Evolutionary conservation across 1,284 basidiomycete species (phyloP).

Genomic region (Ustilago cynodontis): DNA sequence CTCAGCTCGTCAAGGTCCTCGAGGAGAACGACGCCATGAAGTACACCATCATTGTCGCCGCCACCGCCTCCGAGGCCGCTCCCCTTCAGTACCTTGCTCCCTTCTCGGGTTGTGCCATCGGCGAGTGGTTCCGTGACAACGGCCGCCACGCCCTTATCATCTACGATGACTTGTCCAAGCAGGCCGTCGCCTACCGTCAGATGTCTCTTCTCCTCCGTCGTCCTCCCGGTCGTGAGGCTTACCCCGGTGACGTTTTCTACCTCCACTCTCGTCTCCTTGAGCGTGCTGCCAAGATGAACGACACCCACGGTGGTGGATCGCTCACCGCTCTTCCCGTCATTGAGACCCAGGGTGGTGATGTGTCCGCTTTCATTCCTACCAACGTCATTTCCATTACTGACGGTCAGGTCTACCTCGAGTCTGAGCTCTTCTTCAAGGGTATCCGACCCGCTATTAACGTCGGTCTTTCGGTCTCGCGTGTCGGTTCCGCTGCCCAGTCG

Average conservation of each 20-base stretch:
- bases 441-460: slow-evolving; percentile 99
- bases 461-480: slow-evolving; percentile 99
- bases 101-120: slow-evolving; percentile 99
- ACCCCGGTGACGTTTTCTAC: slow-evolving; percentile 99
- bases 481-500: slow-evolving; percentile 98
- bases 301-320: slow-evolving; percentile 96
- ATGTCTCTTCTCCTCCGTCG: slow-evolving; percentile 99
- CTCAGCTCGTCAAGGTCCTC: slow-evolving; percentile 98
- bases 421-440: slow-evolving; percentile 95
- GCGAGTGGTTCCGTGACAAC: slow-evolving; percentile 99
- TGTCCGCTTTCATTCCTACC: slow-evolving; percentile 79
- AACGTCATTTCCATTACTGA: slow-evolving; percentile 70
- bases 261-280: slow-evolving; percentile 99
- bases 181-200: slow-evolving; percentile 99
- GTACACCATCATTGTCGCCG: slow-evolving; percentile 98
- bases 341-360: slow-evolving; percentile 99
- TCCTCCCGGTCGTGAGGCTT: slow-evolving; percentile 99
- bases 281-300: slow-evolving; percentile 99
- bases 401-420: slow-evolving; percentile 70
- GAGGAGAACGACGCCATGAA: slow-evolving; percentile 99
- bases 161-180: slow-evolving; percentile 99
- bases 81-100: slow-evolving; percentile 99
- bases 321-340: slow-evolving; percentile 98
- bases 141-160: slow-evolving; percentile 96
- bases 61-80: slow-evolving; percentile 98